These are phyloP conservation scores for Nigrograna mackinnonii DNA, from an alignment of 2,329 filamentous ascomycete genomes.

Conservation along the genomic window DNA sequence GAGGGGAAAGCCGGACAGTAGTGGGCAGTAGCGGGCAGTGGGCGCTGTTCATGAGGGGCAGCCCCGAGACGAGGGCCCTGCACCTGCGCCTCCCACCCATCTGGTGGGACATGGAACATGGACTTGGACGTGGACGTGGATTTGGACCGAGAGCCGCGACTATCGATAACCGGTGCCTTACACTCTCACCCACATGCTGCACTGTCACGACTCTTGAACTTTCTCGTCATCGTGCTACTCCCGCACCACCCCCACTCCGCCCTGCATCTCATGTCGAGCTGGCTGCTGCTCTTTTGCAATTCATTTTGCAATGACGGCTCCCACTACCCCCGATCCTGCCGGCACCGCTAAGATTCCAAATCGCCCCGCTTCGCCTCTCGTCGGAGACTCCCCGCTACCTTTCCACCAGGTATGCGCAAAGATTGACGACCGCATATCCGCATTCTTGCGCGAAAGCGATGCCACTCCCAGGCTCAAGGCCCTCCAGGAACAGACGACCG, in stretches of 20 bases:
- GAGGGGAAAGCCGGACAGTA: no score
- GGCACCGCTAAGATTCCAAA: slow-evolving; percentile 34
- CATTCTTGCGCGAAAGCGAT: slow-evolving; percentile 66
- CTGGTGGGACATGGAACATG: slow-evolving; percentile 44
- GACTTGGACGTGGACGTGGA: slow-evolving; percentile 17
- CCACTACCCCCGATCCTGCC: slow-evolving; percentile 17
- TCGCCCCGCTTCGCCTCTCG: slow-evolving; percentile 33
- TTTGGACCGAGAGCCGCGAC: slow-evolving; percentile 2
- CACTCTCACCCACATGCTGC: neutral
- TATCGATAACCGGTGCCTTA: slow-evolving; percentile 4
- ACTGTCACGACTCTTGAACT: neutral
- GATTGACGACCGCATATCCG: slow-evolving; percentile 63
- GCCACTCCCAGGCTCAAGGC: slow-evolving; percentile 60
- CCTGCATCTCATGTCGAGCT: slow-evolving; percentile 36
- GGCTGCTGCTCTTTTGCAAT: slow-evolving; percentile 22
- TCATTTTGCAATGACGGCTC: slow-evolving; percentile 38
- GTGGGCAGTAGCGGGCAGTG: no score
- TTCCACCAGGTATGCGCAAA: slow-evolving; percentile 50
- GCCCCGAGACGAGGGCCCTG: no score
- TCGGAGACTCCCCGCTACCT: slow-evolving; percentile 50
- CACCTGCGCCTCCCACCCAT: no score
- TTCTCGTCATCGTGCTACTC: neutral
- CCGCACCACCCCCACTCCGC: slow-evolving; percentile 1
- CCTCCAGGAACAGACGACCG: slow-evolving; percentile 75
- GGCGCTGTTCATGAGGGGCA: no score